Evolutionary conservation across 768 basidiomycete genomes (phyloP), one percentile per base, ranked within the genome.

Genomic region (button mushroom (Agaricus bisporus)): DNA sequence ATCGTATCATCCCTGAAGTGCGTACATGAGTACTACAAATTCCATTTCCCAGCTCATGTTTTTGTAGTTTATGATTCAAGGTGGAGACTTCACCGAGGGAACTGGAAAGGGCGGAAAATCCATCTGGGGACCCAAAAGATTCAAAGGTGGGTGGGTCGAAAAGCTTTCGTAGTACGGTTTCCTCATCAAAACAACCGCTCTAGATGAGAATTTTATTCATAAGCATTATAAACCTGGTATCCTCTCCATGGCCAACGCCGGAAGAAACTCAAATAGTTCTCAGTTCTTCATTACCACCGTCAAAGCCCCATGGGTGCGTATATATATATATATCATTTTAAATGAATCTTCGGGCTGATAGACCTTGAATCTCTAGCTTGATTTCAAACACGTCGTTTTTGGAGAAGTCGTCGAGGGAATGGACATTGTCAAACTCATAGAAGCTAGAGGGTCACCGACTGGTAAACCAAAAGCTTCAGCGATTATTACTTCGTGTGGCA

Each of bases 281-380:
- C 81, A 79, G 68, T 93, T 95, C 80, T 94, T 95, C 78, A 83
- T 95, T 73, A 91, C 88, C 58, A 94, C 90, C 32, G 83, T 82
- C 50, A 68, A 71, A 28, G 88, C 88, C 3, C 69, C 73, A 29
- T 91, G 88, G 88, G 32, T 11, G 11, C 32, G 32, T 32, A 32
- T 22, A 1, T 32, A 32, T 32, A 32, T n/a, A n/a, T n/a, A n/a
- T n/a, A n/a, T n/a, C n/a, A n/a, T n/a, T 2, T 11, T 7, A 4
- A 32, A 2, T 7, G 8, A 32, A 11, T 11, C 32, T 32, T 32
- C 8, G 32, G 32, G 32, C 32, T 32, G 32, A 6, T 32, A 1
- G 11, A 22, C 22, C 22, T 32, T 8, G 4, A 29, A 32, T 6
- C 7, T 32, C 7, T 32, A 32, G 32, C 32, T 32, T 32, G 32